Percentiles rank a stretch among this genome's conserved stretches.
Conservation (phyloP, 495 filamentous ascomycete species). For the Penicillium nucicola region DNA sequence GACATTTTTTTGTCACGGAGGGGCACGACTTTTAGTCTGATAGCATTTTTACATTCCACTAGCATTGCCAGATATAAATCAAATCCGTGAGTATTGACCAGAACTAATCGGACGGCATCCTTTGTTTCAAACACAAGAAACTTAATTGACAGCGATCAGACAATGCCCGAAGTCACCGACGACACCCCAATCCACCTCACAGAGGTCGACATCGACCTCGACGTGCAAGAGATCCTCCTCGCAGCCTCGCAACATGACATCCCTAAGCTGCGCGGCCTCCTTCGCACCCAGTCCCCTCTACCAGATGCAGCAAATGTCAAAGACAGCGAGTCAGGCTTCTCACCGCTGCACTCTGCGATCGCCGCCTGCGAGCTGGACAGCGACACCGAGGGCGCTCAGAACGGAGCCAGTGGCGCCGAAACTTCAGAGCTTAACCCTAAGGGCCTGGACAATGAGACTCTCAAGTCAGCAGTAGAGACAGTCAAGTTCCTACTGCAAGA, state of each 20-base stretch:
- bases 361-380: conserved; percentile 68
- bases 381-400: conserved; percentile 19
- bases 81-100: background rate
- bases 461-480: conserved; percentile 59
- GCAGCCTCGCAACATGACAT: conserved; percentile 82
- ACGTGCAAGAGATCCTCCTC: conserved; percentile 63
- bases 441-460: conserved; percentile 30
- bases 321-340: conserved; percentile 80
- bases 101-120: background rate
- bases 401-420: conserved; percentile 18
- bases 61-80: background rate
- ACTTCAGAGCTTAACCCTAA: conserved; percentile 23
- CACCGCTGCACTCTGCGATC: conserved; percentile 88
- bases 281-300: conserved; percentile 53
- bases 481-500: conserved; percentile 75
- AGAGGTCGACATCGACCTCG: conserved; percentile 40
- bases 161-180: conserved; percentile 27
- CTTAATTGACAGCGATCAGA: conserved; percentile 2
- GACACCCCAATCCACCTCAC: conserved; percentile 20
- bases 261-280: conserved; percentile 65
- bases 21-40: background rate
- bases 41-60: background rate
- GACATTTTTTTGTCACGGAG: conserved; percentile 19
- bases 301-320: conserved; percentile 67
- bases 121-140: background rate